Percentiles rank a stretch among this genome's conserved stretches.
These are phyloP conservation scores for Sistotremastrum suecicum DNA, from an alignment of 768 basidiomycete species.

Conservation along the genomic window DNA sequence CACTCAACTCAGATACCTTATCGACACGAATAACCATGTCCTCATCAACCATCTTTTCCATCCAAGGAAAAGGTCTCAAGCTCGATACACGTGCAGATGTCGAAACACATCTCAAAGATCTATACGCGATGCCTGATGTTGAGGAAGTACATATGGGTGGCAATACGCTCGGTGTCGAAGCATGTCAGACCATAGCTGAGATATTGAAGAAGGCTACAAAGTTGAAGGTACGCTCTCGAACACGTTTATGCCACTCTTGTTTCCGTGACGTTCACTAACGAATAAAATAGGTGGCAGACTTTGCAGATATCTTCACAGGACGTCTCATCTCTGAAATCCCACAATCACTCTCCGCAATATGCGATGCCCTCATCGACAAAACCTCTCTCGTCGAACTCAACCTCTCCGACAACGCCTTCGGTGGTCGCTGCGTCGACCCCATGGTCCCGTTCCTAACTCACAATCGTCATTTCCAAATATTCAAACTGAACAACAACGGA, in stretches of 20 bases:
- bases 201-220: constrained; percentile 53
- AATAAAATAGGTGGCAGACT: constrained; percentile 66
- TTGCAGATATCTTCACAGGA: constrained; percentile 96
- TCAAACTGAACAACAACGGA: constrained; percentile 94
- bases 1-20: too few relatives aligned
- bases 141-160: constrained; percentile 90
- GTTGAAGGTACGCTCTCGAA: constrained; percentile 43
- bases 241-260: background rate
- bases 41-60: constrained; percentile 26
- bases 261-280: constrained; percentile 1
- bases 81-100: constrained; percentile 66
- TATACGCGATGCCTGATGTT: constrained; percentile 30
- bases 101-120: constrained; percentile 44
- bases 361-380: constrained; percentile 72
- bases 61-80: constrained; percentile 62
- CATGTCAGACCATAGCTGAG: constrained; percentile 70
- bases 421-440: constrained; percentile 86
- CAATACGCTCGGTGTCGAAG: constrained; percentile 88
- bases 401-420: constrained; percentile 93
- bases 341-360: constrained; percentile 72
- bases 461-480: constrained; percentile 68
- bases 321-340: constrained; percentile 95
- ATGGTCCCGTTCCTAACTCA: constrained; percentile 80
- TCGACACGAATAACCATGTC: too few relatives aligned
- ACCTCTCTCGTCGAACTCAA: constrained; percentile 75